phyloP scores from a whole-genome alignment of 2,329 filamentous ascomycete genomes.

The Colletotrichum tropicale region DNA sequence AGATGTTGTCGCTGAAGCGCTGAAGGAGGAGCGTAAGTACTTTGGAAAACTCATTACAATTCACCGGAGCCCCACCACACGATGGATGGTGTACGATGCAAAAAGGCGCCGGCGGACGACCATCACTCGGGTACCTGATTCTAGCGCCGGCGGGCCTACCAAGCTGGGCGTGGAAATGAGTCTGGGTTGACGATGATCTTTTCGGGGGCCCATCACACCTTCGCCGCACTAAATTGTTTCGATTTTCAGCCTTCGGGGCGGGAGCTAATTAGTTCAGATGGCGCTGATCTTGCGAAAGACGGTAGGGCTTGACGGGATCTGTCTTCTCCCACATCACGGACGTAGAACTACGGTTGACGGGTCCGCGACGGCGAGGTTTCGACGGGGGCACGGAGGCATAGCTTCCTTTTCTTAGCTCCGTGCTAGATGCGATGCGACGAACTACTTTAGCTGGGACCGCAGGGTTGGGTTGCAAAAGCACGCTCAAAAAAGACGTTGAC shows the following conservation, averaged over 20 bases:
- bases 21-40: background rate
- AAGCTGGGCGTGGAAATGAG: background rate
- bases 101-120: background rate
- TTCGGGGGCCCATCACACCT: background rate
- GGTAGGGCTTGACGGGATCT: background rate
- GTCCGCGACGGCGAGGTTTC: background rate
- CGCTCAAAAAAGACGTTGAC: background rate
- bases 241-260: background rate
- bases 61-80: background rate
- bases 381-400: background rate
- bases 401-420: background rate
- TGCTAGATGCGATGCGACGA: background rate
- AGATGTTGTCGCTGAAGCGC: background rate
- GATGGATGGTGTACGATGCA: background rate
- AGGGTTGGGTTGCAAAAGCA: background rate
- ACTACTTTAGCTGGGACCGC: background rate
- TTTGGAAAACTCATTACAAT: background rate
- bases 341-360: background rate
- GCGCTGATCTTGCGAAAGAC: background rate
- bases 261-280: background rate
- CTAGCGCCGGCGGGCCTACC: background rate
- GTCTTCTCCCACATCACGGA: background rate
- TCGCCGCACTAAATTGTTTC: background rate
- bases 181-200: background rate
- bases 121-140: background rate